These are phyloP conservation scores for Fusarium papillatum DNA, from an alignment of 2,329 filamentous ascomycete genomes.

Conservation along the genomic window DNA sequence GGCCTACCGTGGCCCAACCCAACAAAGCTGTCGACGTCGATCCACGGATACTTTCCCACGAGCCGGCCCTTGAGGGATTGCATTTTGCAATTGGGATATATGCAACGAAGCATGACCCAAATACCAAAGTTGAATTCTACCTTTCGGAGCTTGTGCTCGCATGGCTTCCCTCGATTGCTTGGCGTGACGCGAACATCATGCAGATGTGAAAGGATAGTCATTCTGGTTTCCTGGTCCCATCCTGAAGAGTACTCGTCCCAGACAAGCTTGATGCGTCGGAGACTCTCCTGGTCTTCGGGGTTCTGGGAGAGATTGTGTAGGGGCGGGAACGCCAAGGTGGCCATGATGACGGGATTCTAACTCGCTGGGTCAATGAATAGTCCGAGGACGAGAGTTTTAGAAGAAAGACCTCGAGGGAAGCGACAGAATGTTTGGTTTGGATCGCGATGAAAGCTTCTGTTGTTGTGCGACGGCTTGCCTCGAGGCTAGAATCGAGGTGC, in stretches of 20 bases:
- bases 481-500: background rate
- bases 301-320: constrained; percentile 1
- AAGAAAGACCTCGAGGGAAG: background rate
- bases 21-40: constrained; percentile 2
- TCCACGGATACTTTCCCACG: constrained; percentile 7
- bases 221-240: constrained; percentile 6
- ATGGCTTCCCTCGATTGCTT: constrained; percentile 3
- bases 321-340: background rate
- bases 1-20: background rate
- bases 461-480: background rate
- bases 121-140: constrained; percentile 8
- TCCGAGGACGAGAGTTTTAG: background rate
- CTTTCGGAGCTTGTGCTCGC: constrained; percentile 7
- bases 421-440: too few species aligned
- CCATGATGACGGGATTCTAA: background rate
- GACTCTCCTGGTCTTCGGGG: constrained; percentile 11
- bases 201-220: background rate
- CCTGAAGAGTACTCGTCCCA: background rate
- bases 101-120: constrained; percentile 18
- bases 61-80: background rate
- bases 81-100: constrained; percentile 9
- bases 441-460: background rate
- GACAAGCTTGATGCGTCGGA: constrained; percentile 2
- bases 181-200: background rate
- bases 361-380: background rate